Evolutionary conservation across 2,329 filamentous ascomycete species (phyloP).

Genomic region (Venturia nashicola): DNA sequence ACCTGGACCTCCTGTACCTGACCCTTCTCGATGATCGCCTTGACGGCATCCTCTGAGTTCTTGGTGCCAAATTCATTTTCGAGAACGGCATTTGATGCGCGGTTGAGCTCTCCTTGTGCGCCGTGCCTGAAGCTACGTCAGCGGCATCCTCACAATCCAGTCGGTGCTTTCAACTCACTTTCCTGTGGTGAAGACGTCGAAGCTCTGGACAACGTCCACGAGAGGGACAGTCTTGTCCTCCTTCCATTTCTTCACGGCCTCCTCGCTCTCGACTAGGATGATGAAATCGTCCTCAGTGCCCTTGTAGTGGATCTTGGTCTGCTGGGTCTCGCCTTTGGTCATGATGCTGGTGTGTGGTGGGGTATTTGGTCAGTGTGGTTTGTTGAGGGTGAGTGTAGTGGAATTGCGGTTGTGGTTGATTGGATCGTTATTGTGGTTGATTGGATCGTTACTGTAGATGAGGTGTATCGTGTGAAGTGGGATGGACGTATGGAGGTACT

Average conservation of each 20-base stretch:
- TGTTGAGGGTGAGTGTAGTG: background rate
- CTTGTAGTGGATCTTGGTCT: conserved; percentile 78
- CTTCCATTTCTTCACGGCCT: conserved; percentile 70
- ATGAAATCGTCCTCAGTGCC: conserved; percentile 59
- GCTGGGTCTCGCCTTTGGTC: conserved; percentile 39
- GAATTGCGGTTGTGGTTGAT: background rate
- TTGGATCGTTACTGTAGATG: background rate
- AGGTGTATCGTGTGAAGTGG: background rate
- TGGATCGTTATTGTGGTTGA: background rate
- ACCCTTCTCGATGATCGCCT: conserved; percentile 69
- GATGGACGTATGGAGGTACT: background rate
- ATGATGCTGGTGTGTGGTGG: conserved; percentile 15
- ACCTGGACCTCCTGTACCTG: conserved; percentile 50
- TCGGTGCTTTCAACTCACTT: conserved; percentile 47
- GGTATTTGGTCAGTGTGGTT: background rate
- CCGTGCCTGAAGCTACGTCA: conserved; percentile 53
- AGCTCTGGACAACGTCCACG: conserved; percentile 73
- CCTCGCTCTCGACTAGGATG: conserved; percentile 48
- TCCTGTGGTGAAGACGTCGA: conserved; percentile 83
- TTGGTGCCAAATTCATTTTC: conserved; percentile 80
- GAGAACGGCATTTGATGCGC: conserved; percentile 45
- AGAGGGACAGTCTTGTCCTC: conserved; percentile 66
- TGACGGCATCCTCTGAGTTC: conserved; percentile 68
- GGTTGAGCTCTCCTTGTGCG: conserved; percentile 47
- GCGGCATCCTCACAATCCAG: background rate